These are phyloP conservation scores for Starmerella stigmatis DNA, from an alignment of 805 yeast species.

Conservation along the genomic window DNA sequence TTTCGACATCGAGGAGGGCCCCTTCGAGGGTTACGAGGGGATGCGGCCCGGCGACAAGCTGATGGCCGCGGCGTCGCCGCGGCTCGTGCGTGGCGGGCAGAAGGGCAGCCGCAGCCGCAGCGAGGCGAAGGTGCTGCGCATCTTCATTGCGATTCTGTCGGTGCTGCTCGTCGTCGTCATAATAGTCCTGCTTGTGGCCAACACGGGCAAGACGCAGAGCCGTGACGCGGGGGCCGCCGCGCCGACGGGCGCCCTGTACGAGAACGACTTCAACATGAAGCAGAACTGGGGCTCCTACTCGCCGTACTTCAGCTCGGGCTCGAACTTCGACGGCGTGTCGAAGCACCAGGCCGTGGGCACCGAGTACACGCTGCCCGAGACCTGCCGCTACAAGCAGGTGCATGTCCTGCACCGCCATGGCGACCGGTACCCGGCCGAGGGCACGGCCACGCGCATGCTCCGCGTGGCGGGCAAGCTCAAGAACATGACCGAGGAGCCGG, in stretches of 20 bases:
- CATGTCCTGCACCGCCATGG: slow-evolving; percentile 70
- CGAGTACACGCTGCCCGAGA: slow-evolving; percentile 29
- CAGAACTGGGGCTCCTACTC: slow-evolving; percentile 36
- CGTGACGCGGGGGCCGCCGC: slow-evolving; percentile 29
- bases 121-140: slow-evolving; percentile 16
- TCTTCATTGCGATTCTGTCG: slow-evolving; percentile 15
- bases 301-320: slow-evolving; percentile 34
- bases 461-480: slow-evolving; percentile 30
- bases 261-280: slow-evolving; percentile 32
- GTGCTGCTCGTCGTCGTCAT: slow-evolving; percentile 10
- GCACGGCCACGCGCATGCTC: slow-evolving; percentile 34
- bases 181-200: slow-evolving; percentile 11
- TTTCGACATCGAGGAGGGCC: slow-evolving; percentile 11
- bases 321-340: slow-evolving; percentile 29
- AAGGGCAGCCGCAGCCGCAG: neutral
- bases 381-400: slow-evolving; percentile 53
- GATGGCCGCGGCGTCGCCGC: neutral
- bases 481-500: slow-evolving; percentile 24
- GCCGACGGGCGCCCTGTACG: slow-evolving; percentile 31
- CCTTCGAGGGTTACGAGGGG: neutral
- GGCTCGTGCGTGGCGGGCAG: neutral
- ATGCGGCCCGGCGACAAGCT: slow-evolving; percentile 3
- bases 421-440: slow-evolving; percentile 55
- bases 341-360: slow-evolving; percentile 25
- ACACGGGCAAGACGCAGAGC: slow-evolving; percentile 10